Conservation (phyloP, 371 early-diverging fungal genomes). For the Gilbertella persicaria region DNA sequence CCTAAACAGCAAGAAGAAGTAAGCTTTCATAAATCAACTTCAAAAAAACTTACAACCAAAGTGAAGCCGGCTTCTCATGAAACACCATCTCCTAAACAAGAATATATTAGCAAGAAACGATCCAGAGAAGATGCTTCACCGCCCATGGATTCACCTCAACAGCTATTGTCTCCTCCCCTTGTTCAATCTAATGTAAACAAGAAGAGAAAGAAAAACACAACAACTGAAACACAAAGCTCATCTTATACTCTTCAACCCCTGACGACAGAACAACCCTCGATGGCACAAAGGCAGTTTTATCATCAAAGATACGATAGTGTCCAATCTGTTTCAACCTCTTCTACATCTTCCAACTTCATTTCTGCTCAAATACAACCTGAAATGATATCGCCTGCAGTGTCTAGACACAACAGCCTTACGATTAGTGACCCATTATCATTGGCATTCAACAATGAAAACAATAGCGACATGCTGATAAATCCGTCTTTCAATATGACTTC, state of each 20-base stretch:
- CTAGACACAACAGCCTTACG: neutral
- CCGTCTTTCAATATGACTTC: constrained; percentile 4
- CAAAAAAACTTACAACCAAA: too few species aligned
- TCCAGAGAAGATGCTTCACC: neutral
- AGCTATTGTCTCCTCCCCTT: neutral
- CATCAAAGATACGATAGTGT: neutral
- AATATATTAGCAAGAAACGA: neutral
- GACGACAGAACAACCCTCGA: neutral
- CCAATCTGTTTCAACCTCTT: neutral
- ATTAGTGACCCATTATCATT: neutral
- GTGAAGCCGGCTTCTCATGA: too few species aligned
- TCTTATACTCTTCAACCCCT: too few species aligned
- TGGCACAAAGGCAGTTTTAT: neutral
- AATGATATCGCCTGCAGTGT: neutral
- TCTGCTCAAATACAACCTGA: neutral
- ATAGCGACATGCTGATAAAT: neutral
- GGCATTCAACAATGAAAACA: neutral
- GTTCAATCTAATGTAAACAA: neutral
- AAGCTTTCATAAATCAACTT: neutral
- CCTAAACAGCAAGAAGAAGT: neutral
- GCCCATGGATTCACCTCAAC: neutral
- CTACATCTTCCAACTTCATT: neutral
- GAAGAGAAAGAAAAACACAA: neutral
- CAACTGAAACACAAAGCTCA: neutral
- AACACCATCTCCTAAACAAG: too few species aligned